Base-by-base conservation (phyloP, 305 asterid genomes). In the Nicotiana rustica region DNA sequence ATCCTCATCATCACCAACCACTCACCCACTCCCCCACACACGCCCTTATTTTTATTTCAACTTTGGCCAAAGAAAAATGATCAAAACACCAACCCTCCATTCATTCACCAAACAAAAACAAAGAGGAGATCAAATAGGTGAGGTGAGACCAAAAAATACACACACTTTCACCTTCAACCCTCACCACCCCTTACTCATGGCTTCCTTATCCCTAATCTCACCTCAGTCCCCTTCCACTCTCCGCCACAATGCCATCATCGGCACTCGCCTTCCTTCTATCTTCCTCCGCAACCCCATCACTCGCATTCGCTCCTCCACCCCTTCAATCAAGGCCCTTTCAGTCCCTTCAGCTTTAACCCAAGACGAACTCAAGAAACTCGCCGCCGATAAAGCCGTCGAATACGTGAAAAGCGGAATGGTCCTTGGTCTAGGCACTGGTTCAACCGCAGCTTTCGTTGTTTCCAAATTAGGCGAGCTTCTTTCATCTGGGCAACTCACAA, bases 361-460 rank as follows among this genome's bases (percentile, higher is more conserved):
- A 55, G 98, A 95, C 83, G 94, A 91, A 67, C 95, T 95, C 82
- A 95, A 95, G 62, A 92, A 90, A 75, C 90, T 93, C 81, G 99
- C 99, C 52, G 99, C 99, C 65, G 97, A 93, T 82, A 93, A 95
- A 81, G 99, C 98, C 83, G 92, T 95, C 7, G 98, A 93, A 31
- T 95, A 95, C 80, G 93, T 95, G 41, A 85, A 89, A 71, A 82
- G 89, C 86, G 98, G 99, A 82, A 95, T 95, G 99, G 98, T 93
- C 36, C 92, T 95, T 61, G 99, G 99, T 80, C 89, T 95, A 62
- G 99, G 98, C 56, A 95, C 98, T 59, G 98, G 98, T 82, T 95
- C 98, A 87, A 95, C 98, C 71, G 98, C 98, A 89, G 98, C 98
- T 80, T 95, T 95, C 86, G 98, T 93, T 18, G 98, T 95, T 13